Conservation (phyloP, 495 filamentous ascomycete genomes). For the Tetracladium setigerum region DNA sequence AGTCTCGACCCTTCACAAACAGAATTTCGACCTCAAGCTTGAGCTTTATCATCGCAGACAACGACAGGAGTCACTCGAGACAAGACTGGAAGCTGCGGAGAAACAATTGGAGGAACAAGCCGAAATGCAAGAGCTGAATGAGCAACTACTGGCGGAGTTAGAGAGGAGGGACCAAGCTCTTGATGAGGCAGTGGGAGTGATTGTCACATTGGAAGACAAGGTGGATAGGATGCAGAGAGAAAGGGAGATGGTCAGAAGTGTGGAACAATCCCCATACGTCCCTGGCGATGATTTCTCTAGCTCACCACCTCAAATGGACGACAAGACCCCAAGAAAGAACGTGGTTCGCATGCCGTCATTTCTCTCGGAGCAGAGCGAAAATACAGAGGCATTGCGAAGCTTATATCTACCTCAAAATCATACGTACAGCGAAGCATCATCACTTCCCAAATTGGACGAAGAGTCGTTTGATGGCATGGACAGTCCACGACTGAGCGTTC, state of each 20-base stretch:
- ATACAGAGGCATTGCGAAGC: constrained; percentile 58
- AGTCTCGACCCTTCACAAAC: constrained; percentile 61
- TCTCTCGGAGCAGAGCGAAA: constrained; percentile 50
- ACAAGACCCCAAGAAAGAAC: constrained; percentile 9
- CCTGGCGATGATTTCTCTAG: constrained; percentile 11
- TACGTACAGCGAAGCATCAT: constrained; percentile 32
- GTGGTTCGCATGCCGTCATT: constrained; percentile 58
- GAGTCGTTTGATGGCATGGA: constrained; percentile 29
- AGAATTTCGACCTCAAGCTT: constrained; percentile 87
- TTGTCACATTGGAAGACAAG: constrained; percentile 64
- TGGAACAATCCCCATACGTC: constrained; percentile 10
- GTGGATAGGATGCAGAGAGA: constrained; percentile 45
- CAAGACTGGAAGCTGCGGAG: constrained; percentile 53
- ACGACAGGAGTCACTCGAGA: constrained; percentile 45
- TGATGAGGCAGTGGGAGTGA: constrained; percentile 74
- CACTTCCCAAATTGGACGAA: constrained; percentile 28
- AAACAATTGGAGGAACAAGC: constrained; percentile 41
- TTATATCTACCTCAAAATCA: constrained; percentile 48
- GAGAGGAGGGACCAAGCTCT: constrained; percentile 71
- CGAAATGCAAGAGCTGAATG: constrained; percentile 47
- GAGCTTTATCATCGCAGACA: constrained; percentile 70
- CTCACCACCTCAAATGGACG: constrained; percentile 10
- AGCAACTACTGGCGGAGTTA: constrained; percentile 60
- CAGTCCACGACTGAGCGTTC: constrained; percentile 64
- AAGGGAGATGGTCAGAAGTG: constrained; percentile 10